phyloP scores from a whole-genome alignment of 2,329 filamentous ascomycete genomes.

The Monilinia laxa region DNA sequence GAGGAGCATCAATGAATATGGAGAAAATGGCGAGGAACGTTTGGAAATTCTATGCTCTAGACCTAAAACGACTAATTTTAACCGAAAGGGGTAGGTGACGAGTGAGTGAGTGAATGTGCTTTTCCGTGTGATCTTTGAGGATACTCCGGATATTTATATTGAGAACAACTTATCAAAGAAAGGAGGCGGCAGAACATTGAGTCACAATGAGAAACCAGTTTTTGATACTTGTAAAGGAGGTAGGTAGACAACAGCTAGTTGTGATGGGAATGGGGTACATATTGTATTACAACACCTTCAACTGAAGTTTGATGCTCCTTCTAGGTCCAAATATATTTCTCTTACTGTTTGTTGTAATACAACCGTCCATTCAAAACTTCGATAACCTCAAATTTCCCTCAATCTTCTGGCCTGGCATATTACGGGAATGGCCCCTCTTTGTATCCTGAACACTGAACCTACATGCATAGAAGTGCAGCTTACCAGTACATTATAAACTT shows the following conservation, averaged over 20 bases:
- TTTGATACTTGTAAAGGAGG: not conserved
- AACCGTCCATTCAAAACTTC: not conserved
- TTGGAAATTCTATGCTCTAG: conserved; percentile 1
- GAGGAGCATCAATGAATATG: not conserved
- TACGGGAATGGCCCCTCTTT: conserved; percentile 15
- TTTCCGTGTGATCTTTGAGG: conserved; percentile 5
- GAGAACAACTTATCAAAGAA: not conserved
- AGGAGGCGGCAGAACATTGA: not conserved
- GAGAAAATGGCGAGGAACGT: not conserved
- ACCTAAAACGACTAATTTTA: not conserved
- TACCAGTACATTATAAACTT: not conserved
- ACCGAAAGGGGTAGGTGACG: not conserved
- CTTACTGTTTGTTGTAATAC: not conserved
- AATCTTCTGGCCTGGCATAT: conserved; percentile 16
- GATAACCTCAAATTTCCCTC: conserved; percentile 1
- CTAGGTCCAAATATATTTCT: not conserved
- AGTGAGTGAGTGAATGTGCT: not conserved
- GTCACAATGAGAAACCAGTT: not conserved
- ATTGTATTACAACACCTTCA: not conserved
- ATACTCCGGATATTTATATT: conserved; percentile 7
- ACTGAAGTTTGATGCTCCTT: conserved; percentile 1
- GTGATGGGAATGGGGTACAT: not conserved
- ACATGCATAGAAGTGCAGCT: conserved; percentile 19
- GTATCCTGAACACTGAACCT: conserved; percentile 18
- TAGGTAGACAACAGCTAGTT: not conserved